Evolutionary conservation across 202 grass and related monocot species (phyloP), one percentile per base, ranked within the genome.

Genomic region (Zizania palustris): DNA sequence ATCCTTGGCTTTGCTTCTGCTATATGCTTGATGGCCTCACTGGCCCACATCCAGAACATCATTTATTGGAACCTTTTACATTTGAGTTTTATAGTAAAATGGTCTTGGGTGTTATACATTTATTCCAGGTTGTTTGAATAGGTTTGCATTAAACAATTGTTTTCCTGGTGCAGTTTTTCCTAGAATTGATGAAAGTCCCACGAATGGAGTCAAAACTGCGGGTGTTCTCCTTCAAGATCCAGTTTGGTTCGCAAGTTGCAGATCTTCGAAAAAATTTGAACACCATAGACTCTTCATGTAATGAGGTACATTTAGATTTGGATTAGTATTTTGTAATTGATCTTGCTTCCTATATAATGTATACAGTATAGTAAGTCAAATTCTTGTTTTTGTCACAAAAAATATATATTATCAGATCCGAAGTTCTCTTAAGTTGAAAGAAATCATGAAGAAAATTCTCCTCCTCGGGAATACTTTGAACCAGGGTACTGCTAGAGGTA

Each of bases 141-240:
- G 15, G 43, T 67, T 56, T 69, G 60, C 22, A 72, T 73, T 12
- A 40, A 40, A 37, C 16, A 77, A 45, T 80, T 80, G 44, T 76
- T 64, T 83, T 78, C 19, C 51, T 81, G 7, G 7, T 88, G 79
- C 88, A 98, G 96, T 98, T 95, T 85, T 98, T 98, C 78, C 76
- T 98, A 83, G 96, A 98, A 78, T 88, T 98, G 83, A 98, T 98
- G 96, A 95, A 95, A 95, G 96, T 95, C 66, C 96, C 96, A 65
- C 80, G 96, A 66, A 93, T 95, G 87, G 91, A 98, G 81, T 95
- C 96, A 45, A 98, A 98, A 82, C 67, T 98, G 21, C 83, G 96
- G 63, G 91, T 95, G 71, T 95, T 98, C 53, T 98, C 91, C 75
- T 98, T 98, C 91, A 98, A 98, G 85, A 95, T 98, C 71, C 95